A percentile compares a stretch with the other conserved stretches of the same genome.
These are phyloP conservation scores for Oxytropis ochrocephala DNA, from an alignment of 306 rosid species.

Conservation along the genomic window DNA sequence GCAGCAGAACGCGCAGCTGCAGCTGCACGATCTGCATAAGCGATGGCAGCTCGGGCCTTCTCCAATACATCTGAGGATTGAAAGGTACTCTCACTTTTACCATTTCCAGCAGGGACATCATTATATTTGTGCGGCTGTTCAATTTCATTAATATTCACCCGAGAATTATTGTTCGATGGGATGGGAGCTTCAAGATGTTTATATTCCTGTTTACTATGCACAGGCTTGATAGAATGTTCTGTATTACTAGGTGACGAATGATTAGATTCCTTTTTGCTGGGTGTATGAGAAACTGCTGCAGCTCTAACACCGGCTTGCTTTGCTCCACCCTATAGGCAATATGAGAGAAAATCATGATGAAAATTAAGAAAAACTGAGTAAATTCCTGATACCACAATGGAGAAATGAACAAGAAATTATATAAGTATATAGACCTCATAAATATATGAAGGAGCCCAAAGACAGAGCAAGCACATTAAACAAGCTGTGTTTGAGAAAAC, in stretches of 20 bases:
- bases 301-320: constrained; percentile 44
- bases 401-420: constrained; percentile 1
- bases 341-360: constrained; percentile 7
- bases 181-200: constrained; percentile 34
- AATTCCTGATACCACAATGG: not conserved
- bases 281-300: constrained; percentile 32
- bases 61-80: constrained; percentile 56
- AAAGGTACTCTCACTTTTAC: constrained; percentile 36
- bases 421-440: not conserved
- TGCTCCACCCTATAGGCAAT: constrained; percentile 58
- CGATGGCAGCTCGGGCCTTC: constrained; percentile 85
- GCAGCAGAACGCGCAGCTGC: constrained; percentile 85
- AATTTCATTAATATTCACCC: constrained; percentile 35
- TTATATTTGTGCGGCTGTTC: constrained; percentile 43
- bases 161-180: constrained; percentile 28
- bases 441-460: not conserved
- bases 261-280: constrained; percentile 33
- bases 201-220: constrained; percentile 32
- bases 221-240: constrained; percentile 23
- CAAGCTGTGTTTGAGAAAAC: not conserved
- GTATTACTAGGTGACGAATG: constrained; percentile 25
- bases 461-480: not conserved
- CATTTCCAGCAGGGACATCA: constrained; percentile 18
- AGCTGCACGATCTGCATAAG: constrained; percentile 83
- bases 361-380: not conserved